Evolutionary conservation across 2,329 filamentous ascomycete species (phyloP).

Genomic region (Fusarium chlamydosporum): DNA sequence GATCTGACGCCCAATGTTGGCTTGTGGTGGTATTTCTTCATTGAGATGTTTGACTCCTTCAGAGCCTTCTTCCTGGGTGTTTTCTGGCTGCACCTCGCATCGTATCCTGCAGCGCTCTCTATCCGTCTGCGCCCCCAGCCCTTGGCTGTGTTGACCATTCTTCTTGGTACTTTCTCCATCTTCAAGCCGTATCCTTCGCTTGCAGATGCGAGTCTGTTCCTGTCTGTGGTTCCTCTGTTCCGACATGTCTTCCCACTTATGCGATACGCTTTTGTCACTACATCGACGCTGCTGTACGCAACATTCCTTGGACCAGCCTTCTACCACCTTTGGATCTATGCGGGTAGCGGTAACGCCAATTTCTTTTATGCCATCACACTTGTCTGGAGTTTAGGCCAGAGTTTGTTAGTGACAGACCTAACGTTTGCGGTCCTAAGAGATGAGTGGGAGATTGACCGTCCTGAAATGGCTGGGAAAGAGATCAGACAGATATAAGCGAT

Average conservation of each 20-base stretch:
- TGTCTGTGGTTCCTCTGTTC: conserved; percentile 86
- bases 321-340: conserved; percentile 98
- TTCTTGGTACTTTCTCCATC: conserved; percentile 90
- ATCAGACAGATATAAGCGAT: conserved; percentile 79
- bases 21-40: conserved; percentile 99
- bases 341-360: conserved; percentile 96
- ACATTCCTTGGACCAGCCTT: conserved; percentile 93
- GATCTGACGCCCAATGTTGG: conserved; percentile 96
- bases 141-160: conserved; percentile 84
- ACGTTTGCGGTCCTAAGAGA: conserved; percentile 91
- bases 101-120: conserved; percentile 89
- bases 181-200: conserved; percentile 98
- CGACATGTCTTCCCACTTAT: conserved; percentile 94
- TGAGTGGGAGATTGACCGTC: conserved; percentile 92
- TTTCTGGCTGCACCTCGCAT: conserved; percentile 95
- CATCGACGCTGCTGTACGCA: conserved; percentile 87
- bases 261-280: conserved; percentile 91
- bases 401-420: conserved; percentile 87
- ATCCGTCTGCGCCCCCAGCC: conserved; percentile 88
- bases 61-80: conserved; percentile 96
- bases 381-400: conserved; percentile 95
- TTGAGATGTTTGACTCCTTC: conserved; percentile 99
- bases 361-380: conserved; percentile 99
- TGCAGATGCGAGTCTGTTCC: conserved; percentile 87
- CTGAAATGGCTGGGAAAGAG: conserved; percentile 90